Conservation (phyloP, 345 rosid species). For the Lagerstroemia speciosa region DNA sequence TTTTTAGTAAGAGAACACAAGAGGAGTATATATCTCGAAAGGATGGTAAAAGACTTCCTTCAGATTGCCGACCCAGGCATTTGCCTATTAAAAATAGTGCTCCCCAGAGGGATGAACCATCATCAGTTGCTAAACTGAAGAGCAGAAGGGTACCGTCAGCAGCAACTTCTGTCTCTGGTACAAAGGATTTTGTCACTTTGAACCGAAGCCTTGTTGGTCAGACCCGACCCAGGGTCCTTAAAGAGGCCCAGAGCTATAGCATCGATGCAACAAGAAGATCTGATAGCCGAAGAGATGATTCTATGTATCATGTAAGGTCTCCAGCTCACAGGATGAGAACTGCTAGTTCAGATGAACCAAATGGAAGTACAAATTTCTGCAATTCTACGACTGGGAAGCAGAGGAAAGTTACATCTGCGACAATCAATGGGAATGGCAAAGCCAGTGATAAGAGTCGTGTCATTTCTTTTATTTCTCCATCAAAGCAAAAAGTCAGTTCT, state of each 20-base stretch:
- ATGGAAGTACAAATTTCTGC: conserved; percentile 27
- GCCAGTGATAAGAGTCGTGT: conserved; percentile 21
- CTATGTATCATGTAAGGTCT: conserved; percentile 28
- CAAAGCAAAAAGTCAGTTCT: conserved; percentile 16
- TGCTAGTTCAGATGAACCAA: conserved; percentile 27
- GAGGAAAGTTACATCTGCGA: conserved; percentile 22
- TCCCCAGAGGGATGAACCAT: conserved; percentile 34
- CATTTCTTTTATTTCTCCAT: conserved; percentile 37
- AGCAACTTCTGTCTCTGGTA: conserved; percentile 25
- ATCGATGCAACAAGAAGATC: conserved; percentile 27
- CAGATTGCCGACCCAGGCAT: conserved; percentile 18
- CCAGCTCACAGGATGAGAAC: conserved; percentile 52
- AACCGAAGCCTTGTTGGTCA: conserved; percentile 45
- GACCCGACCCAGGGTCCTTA: conserved; percentile 29
- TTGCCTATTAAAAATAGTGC: conserved; percentile 22
- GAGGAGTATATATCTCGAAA: conserved; percentile 19
- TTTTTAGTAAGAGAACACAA: conserved; percentile 22
- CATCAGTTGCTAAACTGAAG: conserved; percentile 21
- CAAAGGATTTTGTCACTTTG: conserved; percentile 53
- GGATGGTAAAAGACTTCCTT: conserved; percentile 21
- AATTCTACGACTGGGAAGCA: conserved; percentile 23
- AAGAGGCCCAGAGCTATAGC: conserved; percentile 23
- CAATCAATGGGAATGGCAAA: conserved; percentile 21
- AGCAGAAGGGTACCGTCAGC: conserved; percentile 34
- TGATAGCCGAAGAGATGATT: conserved; percentile 29